Evolutionary conservation across 164 flowering plant species (phyloP).

Genomic region (Saururus chinensis): DNA sequence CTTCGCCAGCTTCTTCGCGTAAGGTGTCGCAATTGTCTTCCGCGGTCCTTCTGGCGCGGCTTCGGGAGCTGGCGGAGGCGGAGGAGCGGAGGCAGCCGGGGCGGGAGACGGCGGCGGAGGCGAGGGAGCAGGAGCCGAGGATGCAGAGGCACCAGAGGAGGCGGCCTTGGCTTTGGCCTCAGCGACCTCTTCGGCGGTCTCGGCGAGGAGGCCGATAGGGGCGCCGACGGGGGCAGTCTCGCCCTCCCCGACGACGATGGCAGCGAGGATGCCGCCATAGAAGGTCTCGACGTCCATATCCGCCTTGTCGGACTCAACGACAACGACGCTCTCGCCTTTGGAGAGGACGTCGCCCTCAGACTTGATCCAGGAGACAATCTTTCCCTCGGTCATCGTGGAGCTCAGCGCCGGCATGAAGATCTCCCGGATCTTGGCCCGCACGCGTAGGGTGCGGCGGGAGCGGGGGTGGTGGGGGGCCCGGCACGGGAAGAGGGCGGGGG

Average conservation of each 20-base stretch:
- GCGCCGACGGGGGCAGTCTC: conserved; percentile 87
- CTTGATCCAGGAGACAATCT: conserved; percentile 84
- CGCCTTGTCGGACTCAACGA: conserved; percentile 91
- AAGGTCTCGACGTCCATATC: conserved; percentile 97
- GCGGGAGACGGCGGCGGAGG: conserved; percentile 20
- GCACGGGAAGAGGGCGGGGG: conserved; percentile 5
- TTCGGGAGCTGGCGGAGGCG: conserved; percentile 4
- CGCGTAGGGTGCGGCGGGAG: conserved; percentile 3
- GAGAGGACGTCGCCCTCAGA: conserved; percentile 81
- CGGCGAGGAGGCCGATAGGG: conserved; percentile 79
- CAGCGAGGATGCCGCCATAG: conserved; percentile 85
- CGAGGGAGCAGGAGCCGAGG: conserved; percentile 20
- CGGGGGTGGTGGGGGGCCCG: background rate
- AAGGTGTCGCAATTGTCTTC: conserved; percentile 66
- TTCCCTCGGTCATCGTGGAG: conserved; percentile 96
- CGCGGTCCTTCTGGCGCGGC: conserved; percentile 28
- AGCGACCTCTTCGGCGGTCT: conserved; percentile 59
- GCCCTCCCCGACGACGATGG: conserved; percentile 74
- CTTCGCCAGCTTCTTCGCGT: conserved; percentile 87
- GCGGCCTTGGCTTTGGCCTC: conserved; percentile 49
- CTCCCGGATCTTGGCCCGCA: conserved; percentile 69
- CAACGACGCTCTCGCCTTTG: conserved; percentile 90
- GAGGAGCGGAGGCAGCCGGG: conserved; percentile 13
- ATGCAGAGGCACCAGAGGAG: conserved; percentile 1
- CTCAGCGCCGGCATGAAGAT: conserved; percentile 97